These are phyloP conservation scores for Stenocarpella maydis DNA, from an alignment of 2,329 filamentous ascomycete species.

Conservation along the genomic window DNA sequence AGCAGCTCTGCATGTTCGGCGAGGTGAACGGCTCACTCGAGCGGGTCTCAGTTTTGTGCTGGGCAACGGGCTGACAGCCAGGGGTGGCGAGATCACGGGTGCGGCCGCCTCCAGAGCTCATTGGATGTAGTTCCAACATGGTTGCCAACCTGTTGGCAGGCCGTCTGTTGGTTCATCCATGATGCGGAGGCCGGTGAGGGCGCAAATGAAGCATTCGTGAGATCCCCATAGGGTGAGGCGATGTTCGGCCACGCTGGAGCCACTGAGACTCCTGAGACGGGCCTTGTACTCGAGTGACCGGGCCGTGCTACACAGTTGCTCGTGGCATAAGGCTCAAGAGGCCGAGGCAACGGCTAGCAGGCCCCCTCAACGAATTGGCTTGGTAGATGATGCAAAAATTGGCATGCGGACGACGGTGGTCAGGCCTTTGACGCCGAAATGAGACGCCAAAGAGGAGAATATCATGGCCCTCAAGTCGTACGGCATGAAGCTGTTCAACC, in stretches of 20 bases:
- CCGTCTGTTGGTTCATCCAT: slow-evolving; percentile 3
- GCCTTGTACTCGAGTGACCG: slow-evolving; percentile 25
- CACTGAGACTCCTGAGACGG: slow-evolving; percentile 8
- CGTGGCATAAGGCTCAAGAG: not conserved
- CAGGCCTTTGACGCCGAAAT: not conserved
- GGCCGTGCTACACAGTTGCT: slow-evolving; percentile 21
- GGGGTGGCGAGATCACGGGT: slow-evolving; percentile 25
- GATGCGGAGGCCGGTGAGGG: slow-evolving; percentile 16
- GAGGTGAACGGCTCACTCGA: slow-evolving; percentile 11
- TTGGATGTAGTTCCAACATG: slow-evolving; percentile 28
- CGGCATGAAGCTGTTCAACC: slow-evolving; percentile 26
- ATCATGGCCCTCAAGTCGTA: slow-evolving; percentile 21
- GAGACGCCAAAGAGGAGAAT: not conserved
- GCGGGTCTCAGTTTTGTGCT: slow-evolving; percentile 11
- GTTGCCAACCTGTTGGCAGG: slow-evolving; percentile 27
- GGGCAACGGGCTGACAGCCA: slow-evolving; percentile 15
- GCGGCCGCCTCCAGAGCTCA: slow-evolving; percentile 12
- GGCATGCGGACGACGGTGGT: not conserved
- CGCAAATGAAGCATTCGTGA: slow-evolving; percentile 27
- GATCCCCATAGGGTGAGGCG: slow-evolving; percentile 27
- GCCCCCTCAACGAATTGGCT: slow-evolving; percentile 4
- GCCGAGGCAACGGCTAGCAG: slow-evolving; percentile 20
- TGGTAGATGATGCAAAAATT: not conserved
- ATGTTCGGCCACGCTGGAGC: slow-evolving; percentile 10
- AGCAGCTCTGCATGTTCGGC: slow-evolving; percentile 8